Evolutionary conservation across 441 rosid genomes (phyloP), one percentile per base, ranked within the genome.

Genomic region (Kokia cookei): DNA sequence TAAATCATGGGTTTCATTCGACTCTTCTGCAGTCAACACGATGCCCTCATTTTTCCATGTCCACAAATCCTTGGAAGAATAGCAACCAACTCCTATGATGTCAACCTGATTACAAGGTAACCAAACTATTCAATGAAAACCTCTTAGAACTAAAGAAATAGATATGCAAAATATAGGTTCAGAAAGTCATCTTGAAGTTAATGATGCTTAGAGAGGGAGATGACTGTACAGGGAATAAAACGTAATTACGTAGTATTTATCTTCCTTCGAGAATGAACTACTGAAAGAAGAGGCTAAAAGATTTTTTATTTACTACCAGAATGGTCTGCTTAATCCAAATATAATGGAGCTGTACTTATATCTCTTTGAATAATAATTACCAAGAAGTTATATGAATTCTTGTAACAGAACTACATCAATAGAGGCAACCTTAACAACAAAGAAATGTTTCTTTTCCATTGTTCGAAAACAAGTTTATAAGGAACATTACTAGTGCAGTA

Each of bases 31-130:
- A 75, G 83, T 58, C 70, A 94, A 83, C 19, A 91, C 97, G 50
- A 94, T 82, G 65, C 99, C 97, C 73, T 94, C 97, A 19, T 93
- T 91, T 79, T 84, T 93, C 98, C 98, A 94, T 35, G 87, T 82
- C 97, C 93, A 90, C 54, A 94, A 85, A 83, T 94, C 94, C 82
- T 86, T 89, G 24, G 99, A 94, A 57, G 99, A 94, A 79, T 94
- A 94, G 80, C 99, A 94, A 72, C 96, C 90, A 51, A 93, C 99
- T 57, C 98, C 98, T 61, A 94, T 93, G 60, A 94, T 82, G 80
- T 93, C 97, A 78, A 94, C 99, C 98, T 94, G 89, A 74, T 80
- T 15, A 47, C 54, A 75, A 75, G 42, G 47, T n/a, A 55, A 68
- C 15, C 42, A 65, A 65, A n/a, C 15, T 58, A 53, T 29, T 63